Evolutionary conservation across 108 stramenopile genomes (phyloP).

Genomic region (Parmales sp.): DNA sequence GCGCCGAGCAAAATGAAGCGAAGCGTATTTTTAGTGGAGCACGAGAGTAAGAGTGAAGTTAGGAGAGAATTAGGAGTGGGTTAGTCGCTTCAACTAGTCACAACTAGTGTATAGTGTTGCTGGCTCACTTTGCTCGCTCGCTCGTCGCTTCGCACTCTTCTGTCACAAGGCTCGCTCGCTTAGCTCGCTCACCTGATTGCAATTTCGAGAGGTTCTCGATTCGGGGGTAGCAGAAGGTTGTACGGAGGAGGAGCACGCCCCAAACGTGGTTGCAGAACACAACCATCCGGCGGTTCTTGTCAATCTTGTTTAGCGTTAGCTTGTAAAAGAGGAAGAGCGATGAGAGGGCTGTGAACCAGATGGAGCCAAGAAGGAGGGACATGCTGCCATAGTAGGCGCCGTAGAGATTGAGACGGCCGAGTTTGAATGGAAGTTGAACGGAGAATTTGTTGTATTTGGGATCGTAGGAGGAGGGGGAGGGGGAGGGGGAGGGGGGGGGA

Average conservation of each 20-base stretch:
- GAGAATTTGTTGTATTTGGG: not conserved
- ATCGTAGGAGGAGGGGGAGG: not conserved
- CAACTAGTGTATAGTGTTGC: not conserved
- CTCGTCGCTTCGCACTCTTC: too few relatives aligned
- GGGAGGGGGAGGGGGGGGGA: not conserved
- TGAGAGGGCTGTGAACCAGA: slow-evolving; percentile 49
- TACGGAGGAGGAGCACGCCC: slow-evolving; percentile 53
- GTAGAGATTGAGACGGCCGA: slow-evolving; percentile 50
- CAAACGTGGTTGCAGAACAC: slow-evolving; percentile 65
- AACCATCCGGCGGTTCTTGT: slow-evolving; percentile 49
- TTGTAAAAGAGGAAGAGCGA: slow-evolving; percentile 16
- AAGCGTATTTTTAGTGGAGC: not conserved
- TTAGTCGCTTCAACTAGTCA: not conserved
- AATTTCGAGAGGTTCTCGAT: slow-evolving; percentile 43
- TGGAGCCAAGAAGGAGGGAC: slow-evolving; percentile 53
- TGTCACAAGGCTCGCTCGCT: not conserved
- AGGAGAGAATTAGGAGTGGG: not conserved
- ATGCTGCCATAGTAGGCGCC: slow-evolving; percentile 62
- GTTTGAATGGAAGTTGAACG: not conserved
- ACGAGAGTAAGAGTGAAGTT: not conserved
- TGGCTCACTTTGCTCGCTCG: not conserved
- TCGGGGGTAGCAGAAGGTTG: slow-evolving; percentile 49
- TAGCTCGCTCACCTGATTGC: not conserved
- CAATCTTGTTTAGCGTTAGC: slow-evolving; percentile 46
- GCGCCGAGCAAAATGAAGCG: too few relatives aligned